Base-by-base conservation (phyloP, 768 basidiomycete species). In the Tephrocybe sp. region DNA sequence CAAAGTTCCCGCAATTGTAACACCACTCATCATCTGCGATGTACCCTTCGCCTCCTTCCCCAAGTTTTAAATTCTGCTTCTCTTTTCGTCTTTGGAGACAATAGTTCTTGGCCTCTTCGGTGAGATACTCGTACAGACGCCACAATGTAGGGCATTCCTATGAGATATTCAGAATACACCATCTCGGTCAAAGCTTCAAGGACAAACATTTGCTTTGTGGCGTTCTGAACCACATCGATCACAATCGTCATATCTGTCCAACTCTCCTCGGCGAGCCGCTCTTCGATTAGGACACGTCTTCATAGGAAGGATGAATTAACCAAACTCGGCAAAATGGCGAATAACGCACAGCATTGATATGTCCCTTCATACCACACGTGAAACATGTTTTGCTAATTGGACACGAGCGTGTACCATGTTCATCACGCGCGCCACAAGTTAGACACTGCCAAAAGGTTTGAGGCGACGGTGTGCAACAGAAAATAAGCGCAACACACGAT, bases 131-230 rank as follows among this genome's bases (percentile, higher is more conserved):
- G 56, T 92, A 92, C 56, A 89, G 68, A 33, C 90, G 76, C 90
- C 90, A 92, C 52, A 85, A 70, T 2, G 84, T 86, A 6, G 88
- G 88, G 55, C 90, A 92, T 77, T 91, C 88, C 89, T 92, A 52
- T 23, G 38, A 4, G 21, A 3, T 24, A 9, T 29, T 46, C 29
- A 47, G 24, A 3, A 30, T 19, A 3, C n/a, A n/a, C 10, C 18
- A 18, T 16, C 11, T 15, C 8, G 15, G 39, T 27, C 25, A 29
- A 5, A 11, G 27, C 27, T 29, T 29, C 25, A 33, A 22, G 33
- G 4, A 68, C 78, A 36, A 57, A 87, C 89, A 55, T 82, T 86
- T 33, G 75, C 77, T 42, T 77, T 77, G 61, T 92, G 89, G 19
- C 63, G 57, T n/a, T 61, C 59, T 13, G 86, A 83, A 33, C 80